phyloP scores from a whole-genome alignment of 805 yeast genomes.

The Nakazawaea holstii region DNA sequence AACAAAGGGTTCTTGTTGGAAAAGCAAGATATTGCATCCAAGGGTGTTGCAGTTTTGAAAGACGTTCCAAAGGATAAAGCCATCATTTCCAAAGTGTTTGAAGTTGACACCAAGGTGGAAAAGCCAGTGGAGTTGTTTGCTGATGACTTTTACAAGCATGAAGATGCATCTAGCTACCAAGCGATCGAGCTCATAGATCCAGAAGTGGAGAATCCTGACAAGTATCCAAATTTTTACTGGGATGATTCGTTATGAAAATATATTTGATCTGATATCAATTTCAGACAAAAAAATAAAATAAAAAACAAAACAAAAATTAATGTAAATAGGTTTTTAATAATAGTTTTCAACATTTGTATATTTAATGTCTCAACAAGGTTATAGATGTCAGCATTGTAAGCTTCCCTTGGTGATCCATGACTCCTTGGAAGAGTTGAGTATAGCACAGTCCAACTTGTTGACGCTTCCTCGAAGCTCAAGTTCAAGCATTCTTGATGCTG shows the following conservation, averaged over 20 bases:
- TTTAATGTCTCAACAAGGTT: constrained; percentile 10
- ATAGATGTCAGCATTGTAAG: constrained; percentile 58
- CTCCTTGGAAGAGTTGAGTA: constrained; percentile 44
- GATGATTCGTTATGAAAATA: background rate
- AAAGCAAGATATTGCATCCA: constrained; percentile 13
- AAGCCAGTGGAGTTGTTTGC: constrained; percentile 14
- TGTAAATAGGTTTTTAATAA: constrained; percentile 1
- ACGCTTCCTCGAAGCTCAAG: constrained; percentile 28
- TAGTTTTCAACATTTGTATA: background rate
- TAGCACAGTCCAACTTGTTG: constrained; percentile 51
- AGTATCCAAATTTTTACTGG: constrained; percentile 23
- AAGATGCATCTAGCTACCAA: background rate
- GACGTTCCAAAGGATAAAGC: constrained; percentile 16
- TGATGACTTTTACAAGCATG: constrained; percentile 12
- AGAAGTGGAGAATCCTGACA: constrained; percentile 13
- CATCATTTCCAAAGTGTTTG: constrained; percentile 18
- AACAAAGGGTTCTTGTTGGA: constrained; percentile 14
- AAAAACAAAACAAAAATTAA: background rate
- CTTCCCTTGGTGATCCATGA: constrained; percentile 52
- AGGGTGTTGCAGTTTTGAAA: constrained; percentile 11
- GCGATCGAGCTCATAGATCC: constrained; percentile 6
- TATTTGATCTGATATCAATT: background rate
- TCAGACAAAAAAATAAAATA: background rate
- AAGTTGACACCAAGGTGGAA: constrained; percentile 13
- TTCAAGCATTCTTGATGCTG: constrained; percentile 10